Conservation (phyloP, 495 filamentous ascomycete species). For the Penicillium riverlandense region DNA sequence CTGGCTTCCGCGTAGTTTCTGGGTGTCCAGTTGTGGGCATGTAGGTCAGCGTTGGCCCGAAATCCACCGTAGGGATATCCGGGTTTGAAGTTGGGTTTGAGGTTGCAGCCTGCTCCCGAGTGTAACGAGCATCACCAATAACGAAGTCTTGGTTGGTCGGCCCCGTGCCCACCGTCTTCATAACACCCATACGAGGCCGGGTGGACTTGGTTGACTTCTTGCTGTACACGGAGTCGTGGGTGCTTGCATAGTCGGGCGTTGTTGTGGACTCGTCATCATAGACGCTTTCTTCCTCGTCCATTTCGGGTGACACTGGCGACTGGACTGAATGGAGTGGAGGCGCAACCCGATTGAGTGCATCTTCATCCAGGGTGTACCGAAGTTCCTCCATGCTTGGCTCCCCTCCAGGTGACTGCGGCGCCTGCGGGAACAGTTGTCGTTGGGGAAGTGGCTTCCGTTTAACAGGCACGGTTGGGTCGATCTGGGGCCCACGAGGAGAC, state of each 20-base stretch:
- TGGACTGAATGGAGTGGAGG: conserved; percentile 24
- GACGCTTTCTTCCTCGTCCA: conserved; percentile 36
- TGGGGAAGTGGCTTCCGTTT: conserved; percentile 60
- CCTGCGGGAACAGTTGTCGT: conserved; percentile 5
- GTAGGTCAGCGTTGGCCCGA: conserved; percentile 68
- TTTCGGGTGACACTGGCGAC: conserved; percentile 23
- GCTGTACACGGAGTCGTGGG: conserved; percentile 56
- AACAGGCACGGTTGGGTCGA: conserved; percentile 40
- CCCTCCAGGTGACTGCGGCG: conserved; percentile 4
- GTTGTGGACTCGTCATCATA: conserved; percentile 43
- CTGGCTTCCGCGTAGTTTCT: conserved; percentile 30
- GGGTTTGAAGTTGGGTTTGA: conserved; percentile 31
- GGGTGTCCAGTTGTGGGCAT: conserved; percentile 48
- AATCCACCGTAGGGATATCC: conserved; percentile 73
- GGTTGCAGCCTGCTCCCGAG: conserved; percentile 23
- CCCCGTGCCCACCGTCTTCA: conserved; percentile 70
- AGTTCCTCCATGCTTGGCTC: conserved; percentile 58
- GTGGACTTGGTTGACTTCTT: conserved; percentile 53
- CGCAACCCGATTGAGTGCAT: conserved; percentile 48
- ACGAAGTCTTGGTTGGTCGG: conserved; percentile 42
- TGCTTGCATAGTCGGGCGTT: conserved; percentile 65
- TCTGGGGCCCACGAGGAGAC: conserved; percentile 20
- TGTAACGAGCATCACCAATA: conserved; percentile 55
- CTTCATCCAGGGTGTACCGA: conserved; percentile 57
- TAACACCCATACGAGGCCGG: conserved; percentile 70